These are phyloP conservation scores for Escovopsis sp. DNA, from an alignment of 2,329 filamentous ascomycete species.

Conservation along the genomic window DNA sequence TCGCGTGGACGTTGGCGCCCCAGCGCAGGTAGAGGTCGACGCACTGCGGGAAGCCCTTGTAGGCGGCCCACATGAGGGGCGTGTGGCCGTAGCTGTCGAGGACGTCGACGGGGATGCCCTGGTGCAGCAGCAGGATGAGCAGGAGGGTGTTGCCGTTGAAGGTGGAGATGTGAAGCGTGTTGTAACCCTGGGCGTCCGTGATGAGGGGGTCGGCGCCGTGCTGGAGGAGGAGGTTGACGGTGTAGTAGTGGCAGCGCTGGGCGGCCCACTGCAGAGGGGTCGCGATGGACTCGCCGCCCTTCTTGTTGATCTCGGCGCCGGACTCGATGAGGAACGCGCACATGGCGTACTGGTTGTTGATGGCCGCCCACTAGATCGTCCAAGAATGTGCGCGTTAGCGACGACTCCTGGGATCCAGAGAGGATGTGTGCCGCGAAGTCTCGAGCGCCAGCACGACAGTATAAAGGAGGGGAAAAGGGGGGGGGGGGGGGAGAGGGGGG, in stretches of 20 bases:
- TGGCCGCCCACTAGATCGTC: constrained; percentile 96
- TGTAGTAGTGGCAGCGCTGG: constrained; percentile 91
- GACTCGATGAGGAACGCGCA: constrained; percentile 81
- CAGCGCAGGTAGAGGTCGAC: constrained; percentile 87
- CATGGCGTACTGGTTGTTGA: constrained; percentile 96
- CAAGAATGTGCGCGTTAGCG: no score
- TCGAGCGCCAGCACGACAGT: no score
- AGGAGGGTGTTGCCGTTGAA: constrained; percentile 93
- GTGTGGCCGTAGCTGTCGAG: constrained; percentile 84
- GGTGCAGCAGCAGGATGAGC: constrained; percentile 77
- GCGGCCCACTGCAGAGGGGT: constrained; percentile 95
- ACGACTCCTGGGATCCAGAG: no score
- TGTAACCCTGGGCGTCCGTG: constrained; percentile 91
- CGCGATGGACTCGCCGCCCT: constrained; percentile 87
- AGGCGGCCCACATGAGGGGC: constrained; percentile 94
- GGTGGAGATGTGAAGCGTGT: constrained; percentile 90
- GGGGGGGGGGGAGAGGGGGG: background rate
- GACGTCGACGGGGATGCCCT: constrained; percentile 88
- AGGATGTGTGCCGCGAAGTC: no score
- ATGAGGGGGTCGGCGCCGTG: constrained; percentile 85
- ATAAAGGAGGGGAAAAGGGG: no score
- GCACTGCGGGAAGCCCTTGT: constrained; percentile 87
- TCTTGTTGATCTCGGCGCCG: constrained; percentile 84
- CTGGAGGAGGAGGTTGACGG: constrained; percentile 81
- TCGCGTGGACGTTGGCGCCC: constrained; percentile 85